Evolutionary conservation across 257 asterid species (phyloP).

Genomic region (Rehmannia glutinosa): DNA sequence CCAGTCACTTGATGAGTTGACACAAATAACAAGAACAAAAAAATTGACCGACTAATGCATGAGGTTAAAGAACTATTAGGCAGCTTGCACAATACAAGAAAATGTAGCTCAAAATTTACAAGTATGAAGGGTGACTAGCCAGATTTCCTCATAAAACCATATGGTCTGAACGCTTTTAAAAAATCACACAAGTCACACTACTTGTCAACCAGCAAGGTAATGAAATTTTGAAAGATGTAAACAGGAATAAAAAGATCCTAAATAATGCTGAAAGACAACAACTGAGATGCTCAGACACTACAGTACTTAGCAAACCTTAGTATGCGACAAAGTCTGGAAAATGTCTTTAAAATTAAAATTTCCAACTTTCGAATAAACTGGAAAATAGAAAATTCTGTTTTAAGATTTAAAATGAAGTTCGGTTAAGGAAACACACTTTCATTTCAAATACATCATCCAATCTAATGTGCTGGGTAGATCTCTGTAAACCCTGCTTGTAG

Average conservation of each 20-base stretch:
- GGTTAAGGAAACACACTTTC: slow-evolving; percentile 5
- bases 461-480: neutral
- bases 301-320: neutral
- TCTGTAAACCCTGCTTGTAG: neutral
- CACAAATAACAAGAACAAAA: neutral
- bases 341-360: neutral
- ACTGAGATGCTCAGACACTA: neutral
- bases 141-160: neutral
- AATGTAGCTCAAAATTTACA: neutral
- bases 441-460: neutral
- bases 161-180: neutral
- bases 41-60: neutral
- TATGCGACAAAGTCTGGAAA: neutral
- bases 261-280: neutral
- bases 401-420: neutral
- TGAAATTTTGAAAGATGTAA: neutral
- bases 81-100: neutral
- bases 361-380: slow-evolving; percentile 11
- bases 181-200: slow-evolving; percentile 3
- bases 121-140: neutral
- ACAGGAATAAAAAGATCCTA: neutral
- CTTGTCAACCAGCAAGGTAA: neutral
- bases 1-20: slow-evolving; percentile 2
- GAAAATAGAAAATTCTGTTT: neutral
- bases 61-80: neutral